phyloP scores from a whole-genome alignment of 208 protist genomes.

The Leishmania tropica region DNA sequence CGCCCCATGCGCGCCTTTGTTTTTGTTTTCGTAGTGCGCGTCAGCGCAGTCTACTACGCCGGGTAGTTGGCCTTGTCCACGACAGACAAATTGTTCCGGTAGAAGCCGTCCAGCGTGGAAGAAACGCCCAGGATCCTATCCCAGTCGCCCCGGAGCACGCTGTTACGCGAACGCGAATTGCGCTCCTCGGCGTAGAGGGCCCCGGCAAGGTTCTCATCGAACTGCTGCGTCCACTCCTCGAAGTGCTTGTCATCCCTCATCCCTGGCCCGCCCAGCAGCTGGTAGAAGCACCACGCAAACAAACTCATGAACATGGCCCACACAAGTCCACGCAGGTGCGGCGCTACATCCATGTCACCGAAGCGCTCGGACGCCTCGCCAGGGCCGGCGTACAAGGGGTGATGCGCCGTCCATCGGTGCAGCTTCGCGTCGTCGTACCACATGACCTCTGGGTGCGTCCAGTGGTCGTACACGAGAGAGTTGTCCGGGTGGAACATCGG shows the following conservation, averaged over 20 bases:
- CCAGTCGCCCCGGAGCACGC: slow-evolving; percentile 77
- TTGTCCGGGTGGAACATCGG: slow-evolving; percentile 91
- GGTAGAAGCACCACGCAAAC: slow-evolving; percentile 53
- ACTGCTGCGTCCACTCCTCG: slow-evolving; percentile 65
- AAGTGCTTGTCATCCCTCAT: slow-evolving; percentile 63
- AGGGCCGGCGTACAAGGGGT: slow-evolving; percentile 80
- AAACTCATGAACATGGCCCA: slow-evolving; percentile 35
- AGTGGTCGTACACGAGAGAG: slow-evolving; percentile 91
- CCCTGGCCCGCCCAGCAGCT: slow-evolving; percentile 47
- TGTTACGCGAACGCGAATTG: slow-evolving; percentile 61
- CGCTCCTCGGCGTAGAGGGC: slow-evolving; percentile 84
- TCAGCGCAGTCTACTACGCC: background rate
- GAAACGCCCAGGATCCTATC: slow-evolving; percentile 74
- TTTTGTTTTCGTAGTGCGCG: background rate
- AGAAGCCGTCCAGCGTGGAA: slow-evolving; percentile 40
- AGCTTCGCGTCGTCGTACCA: slow-evolving; percentile 93
- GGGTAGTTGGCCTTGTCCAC: slow-evolving; percentile 50
- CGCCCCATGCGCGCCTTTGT: background rate
- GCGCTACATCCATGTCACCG: slow-evolving; percentile 84
- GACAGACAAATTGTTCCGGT: slow-evolving; percentile 50
- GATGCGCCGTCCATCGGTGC: slow-evolving; percentile 84
- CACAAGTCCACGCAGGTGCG: slow-evolving; percentile 58
- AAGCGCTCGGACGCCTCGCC: slow-evolving; percentile 86
- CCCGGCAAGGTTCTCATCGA: slow-evolving; percentile 69
- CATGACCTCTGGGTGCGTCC: slow-evolving; percentile 91